These are phyloP conservation scores for Agastache rugosa DNA, from an alignment of 257 asterid species.

Conservation along the genomic window DNA sequence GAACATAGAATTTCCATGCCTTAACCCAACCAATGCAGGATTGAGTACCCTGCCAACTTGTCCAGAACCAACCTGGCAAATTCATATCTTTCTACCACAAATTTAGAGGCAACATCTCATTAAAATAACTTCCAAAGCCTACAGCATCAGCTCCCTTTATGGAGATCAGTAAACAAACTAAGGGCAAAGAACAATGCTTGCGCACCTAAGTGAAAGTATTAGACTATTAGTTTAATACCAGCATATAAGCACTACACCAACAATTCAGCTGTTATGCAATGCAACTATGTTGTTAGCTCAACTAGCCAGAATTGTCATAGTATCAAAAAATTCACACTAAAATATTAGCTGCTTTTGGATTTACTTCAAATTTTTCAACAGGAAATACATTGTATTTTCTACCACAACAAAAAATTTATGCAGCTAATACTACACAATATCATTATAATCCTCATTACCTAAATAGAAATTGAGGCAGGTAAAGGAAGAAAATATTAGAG, in stretches of 20 bases:
- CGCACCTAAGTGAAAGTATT: slow-evolving; percentile 14
- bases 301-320: slow-evolving; percentile 19
- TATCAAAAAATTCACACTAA: not conserved
- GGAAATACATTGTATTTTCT: slow-evolving; percentile 4
- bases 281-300: slow-evolving; percentile 6
- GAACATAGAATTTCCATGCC: slow-evolving; percentile 4
- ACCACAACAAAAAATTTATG: slow-evolving; percentile 11
- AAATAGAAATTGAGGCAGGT: not conserved
- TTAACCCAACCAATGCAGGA: slow-evolving; percentile 16
- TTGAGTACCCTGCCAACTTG: slow-evolving; percentile 7
- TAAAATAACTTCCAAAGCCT: slow-evolving; percentile 23
- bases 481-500: not conserved
- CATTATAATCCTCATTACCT: slow-evolving; percentile 21
- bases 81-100: slow-evolving; percentile 24
- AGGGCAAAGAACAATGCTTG: slow-evolving; percentile 1
- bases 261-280: slow-evolving; percentile 4
- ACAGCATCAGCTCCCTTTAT: not conserved
- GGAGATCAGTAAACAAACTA: slow-evolving; percentile 17
- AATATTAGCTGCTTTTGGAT: not conserved
- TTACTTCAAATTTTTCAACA: not conserved
- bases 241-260: slow-evolving; percentile 23
- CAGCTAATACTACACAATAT: not conserved
- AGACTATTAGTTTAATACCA: slow-evolving; percentile 9
- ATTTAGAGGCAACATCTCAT: slow-evolving; percentile 16
- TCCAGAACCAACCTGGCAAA: slow-evolving; percentile 16